Percentiles rank a stretch among this genome's conserved stretches.
phyloP scores from a whole-genome alignment of 2,329 filamentous ascomycete genomes.

The Cylindrodendrum hubeiense region DNA sequence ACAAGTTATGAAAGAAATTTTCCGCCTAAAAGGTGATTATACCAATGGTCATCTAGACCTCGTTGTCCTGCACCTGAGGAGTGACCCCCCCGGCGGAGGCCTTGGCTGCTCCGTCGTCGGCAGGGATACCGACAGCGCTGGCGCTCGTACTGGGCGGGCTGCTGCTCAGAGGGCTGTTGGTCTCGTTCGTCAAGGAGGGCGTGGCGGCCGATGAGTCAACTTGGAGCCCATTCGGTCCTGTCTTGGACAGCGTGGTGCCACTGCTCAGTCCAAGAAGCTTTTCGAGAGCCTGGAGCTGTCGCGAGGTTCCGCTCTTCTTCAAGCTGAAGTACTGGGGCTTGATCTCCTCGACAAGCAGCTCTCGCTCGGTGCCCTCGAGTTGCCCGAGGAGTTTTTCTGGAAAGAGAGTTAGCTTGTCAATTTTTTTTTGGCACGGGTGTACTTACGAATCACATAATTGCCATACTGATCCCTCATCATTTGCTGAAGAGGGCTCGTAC shows the following conservation, averaged over 20 bases:
- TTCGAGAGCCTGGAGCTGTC: conserved; percentile 64
- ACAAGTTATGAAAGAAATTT: conserved; percentile 24
- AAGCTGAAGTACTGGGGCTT: conserved; percentile 70
- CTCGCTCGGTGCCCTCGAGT: conserved; percentile 70
- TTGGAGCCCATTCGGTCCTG: conserved; percentile 49
- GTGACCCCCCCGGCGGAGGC: conserved; percentile 28
- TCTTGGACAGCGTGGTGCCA: conserved; percentile 39
- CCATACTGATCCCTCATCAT: conserved; percentile 93
- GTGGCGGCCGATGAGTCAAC: conserved; percentile 70
- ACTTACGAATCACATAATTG: conserved; percentile 96
- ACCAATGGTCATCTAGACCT: conserved; percentile 39
- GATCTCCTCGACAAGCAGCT: conserved; percentile 72
- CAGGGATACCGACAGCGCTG: conserved; percentile 61
- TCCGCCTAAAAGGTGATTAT: conserved; percentile 1
- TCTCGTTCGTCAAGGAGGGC: conserved; percentile 75
- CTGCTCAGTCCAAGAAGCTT: conserved; percentile 46
- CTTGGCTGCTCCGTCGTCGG: conserved; percentile 46
- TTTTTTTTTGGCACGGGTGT: conserved; percentile 41
- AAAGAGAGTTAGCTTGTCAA: conserved; percentile 27
- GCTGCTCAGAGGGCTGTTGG: conserved; percentile 77
- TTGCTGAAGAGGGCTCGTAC: conserved; percentile 76
- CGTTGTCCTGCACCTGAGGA: conserved; percentile 47
- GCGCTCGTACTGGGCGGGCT: conserved; percentile 73
- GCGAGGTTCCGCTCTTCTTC: conserved; percentile 74
- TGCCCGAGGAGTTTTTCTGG: conserved; percentile 83